Conservation (phyloP, 2,329 filamentous ascomycete genomes). For the Cladophialophora yegresii region DNA sequence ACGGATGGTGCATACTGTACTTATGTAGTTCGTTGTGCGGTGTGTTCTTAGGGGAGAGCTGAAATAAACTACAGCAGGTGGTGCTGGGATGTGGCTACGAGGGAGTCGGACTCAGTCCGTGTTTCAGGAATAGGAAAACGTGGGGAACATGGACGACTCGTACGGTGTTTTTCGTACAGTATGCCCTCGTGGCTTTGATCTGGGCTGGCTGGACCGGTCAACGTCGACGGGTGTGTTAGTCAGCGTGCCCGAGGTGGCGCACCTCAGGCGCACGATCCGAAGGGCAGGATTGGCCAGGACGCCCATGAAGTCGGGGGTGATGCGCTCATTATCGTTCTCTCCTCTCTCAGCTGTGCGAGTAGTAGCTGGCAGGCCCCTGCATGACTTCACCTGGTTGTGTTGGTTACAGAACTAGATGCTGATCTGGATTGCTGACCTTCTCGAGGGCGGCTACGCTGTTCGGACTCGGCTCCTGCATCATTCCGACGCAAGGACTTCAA, state of each 20-base stretch:
- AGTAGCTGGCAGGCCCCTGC: too few species aligned
- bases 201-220: too few species aligned
- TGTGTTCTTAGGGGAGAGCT: neutral
- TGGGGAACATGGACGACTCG: neutral
- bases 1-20: neutral
- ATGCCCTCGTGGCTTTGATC: neutral
- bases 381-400: too few species aligned
- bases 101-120: too few species aligned
- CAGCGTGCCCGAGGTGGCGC: neutral
- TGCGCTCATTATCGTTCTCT: neutral
- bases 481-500: too few species aligned
- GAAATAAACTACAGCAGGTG: neutral
- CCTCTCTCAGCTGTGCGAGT: too few species aligned
- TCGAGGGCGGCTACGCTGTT: too few species aligned
- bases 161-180: neutral
- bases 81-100: too few species aligned
- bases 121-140: too few species aligned
- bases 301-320: neutral
- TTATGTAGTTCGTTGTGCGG: neutral
- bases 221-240: neutral
- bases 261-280: neutral
- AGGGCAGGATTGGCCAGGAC: neutral
- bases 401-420: too few species aligned
- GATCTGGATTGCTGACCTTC: too few species aligned
- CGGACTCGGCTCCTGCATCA: too few species aligned